Base-by-base conservation (phyloP, 78 protist species). In the Chrysochromulina parva region DNA sequence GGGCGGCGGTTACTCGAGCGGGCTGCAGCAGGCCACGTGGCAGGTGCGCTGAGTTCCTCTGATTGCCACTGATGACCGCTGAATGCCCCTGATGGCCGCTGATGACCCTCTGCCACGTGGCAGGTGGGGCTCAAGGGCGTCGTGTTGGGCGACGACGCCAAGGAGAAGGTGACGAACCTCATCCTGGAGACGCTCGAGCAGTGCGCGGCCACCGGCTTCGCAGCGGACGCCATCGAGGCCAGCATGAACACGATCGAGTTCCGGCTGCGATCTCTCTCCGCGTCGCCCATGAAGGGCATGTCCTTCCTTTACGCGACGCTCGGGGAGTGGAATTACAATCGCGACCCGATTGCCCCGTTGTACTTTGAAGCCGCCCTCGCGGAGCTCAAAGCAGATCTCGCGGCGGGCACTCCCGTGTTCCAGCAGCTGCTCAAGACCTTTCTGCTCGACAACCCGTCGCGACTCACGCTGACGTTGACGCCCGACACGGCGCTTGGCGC, bases 171-270 rank as follows among this genome's bases (percentile, higher is more conserved):
- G 28, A 0, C 1, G 26, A 0, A 1, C 9, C 71, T 62, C 24
- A 16, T 62, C 22, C 71, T 62, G 16, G 17, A 22, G 28, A 62
- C 71, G 71, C 71, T 62, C 71, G 71, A 17, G 28, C 28, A 1
- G 2, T 22, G 17, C 71, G 71, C 71, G 28, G 71, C 1, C 16
- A 16, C 28, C 71, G 71, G 81, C 57, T 73, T 73, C 81, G 81
- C 47, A 4, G 54, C 1, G 81, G 10, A 1, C 22, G 81, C 28
- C 71, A 16, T 82, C 55, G 66, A 55, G 69, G 38, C 88, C 10
- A 7, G 89, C 66, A 65, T 90, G 11, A 90, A 90, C 76, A 80
- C 93, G 26, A 66, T 82, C 24, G 93, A 90, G 62, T 90, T 90
- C 81, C 14, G 50, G 47, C 92, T 90, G 57, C 85, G 93, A 6